A percentile compares a stretch with the other conserved stretches of the same genome.
phyloP scores from a whole-genome alignment of 1,284 basidiomycete species.

The Heliocybe sulcata region DNA sequence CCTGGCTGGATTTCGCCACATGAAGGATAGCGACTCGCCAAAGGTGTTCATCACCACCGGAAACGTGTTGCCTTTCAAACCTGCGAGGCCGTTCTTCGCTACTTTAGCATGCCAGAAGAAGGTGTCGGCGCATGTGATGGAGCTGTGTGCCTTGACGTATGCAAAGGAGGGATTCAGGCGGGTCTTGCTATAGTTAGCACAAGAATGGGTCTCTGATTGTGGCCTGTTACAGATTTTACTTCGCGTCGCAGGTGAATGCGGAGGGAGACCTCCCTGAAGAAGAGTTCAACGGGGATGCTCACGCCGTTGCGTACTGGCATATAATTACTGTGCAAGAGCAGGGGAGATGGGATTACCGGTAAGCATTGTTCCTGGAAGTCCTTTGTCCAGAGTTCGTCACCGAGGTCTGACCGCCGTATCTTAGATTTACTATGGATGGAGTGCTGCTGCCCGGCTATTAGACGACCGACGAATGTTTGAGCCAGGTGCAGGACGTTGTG shows the following conservation, averaged over 20 bases:
- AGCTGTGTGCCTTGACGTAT: constrained; percentile 16
- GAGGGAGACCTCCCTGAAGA: constrained; percentile 13
- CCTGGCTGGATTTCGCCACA: constrained; percentile 17
- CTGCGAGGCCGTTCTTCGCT: constrained; percentile 8
- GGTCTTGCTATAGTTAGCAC: too few species aligned
- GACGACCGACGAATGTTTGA: too few species aligned
- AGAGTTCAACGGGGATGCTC: constrained; percentile 15
- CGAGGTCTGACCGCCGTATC: too few species aligned
- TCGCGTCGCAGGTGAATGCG: constrained; percentile 16
- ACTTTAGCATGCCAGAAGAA: constrained; percentile 18
- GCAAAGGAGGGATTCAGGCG: constrained; percentile 18
- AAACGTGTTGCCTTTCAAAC: constrained; percentile 19
- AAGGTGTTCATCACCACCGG: constrained; percentile 25
- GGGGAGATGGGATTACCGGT: constrained; percentile 13
- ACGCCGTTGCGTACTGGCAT: constrained; percentile 18
- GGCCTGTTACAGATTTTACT: constrained; percentile 18
- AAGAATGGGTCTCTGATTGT: too few species aligned
- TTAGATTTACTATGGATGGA: too few species aligned
- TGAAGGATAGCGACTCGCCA: constrained; percentile 10
- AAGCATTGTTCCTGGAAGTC: background rate
- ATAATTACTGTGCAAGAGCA: constrained; percentile 7
- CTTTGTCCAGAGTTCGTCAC: too few species aligned
- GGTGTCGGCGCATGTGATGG: constrained; percentile 14
- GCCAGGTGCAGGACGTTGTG: too few species aligned
- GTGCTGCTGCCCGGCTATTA: too few species aligned